Base-by-base conservation (phyloP, 768 basidiomycete genomes). In the Mycena olivaceomarginata region DNA sequence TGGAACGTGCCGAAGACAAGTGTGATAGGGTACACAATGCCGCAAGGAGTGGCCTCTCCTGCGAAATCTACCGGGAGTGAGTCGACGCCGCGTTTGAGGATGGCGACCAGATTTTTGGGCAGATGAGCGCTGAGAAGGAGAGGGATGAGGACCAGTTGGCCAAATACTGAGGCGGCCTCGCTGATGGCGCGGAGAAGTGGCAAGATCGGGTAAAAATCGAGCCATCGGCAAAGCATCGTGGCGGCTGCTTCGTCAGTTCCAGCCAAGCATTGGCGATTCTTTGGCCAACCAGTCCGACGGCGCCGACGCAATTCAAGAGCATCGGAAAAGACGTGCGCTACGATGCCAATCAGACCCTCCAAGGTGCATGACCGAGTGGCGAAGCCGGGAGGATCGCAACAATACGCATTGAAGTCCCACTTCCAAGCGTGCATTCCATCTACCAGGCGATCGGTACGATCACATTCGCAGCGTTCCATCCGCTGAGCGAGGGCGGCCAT, bases 111-210 rank as follows among this genome's bases (percentile, higher is more conserved):
- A 62, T 76, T 76, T 13, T 76, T 76, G 64, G 75, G 63, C 43
- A 76, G 75, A 67, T 76, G 75, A 7, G 75, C 70, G 69, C 75
- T 76, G 65, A 66, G 75, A 37, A 76, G 75, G 65, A 76, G 60
- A 8, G 75, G 69, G 41, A 71, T 56, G 63, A 76, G 51, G 69
- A 76, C 70, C 20, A 1, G 39, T 66, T 2, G 31, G 46, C 64
- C 75, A 16, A 76, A 76, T 25, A 31, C 41, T 45, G 45, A 46
- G 37, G 69, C 75, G 53, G 45, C 59, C n/a, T 64, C 75, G 57
- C n/a, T n/a, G 70, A 76, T 71, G 69, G 75, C 75, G 25, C 75
- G 75, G 37, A 76, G 70, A 62, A 67, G 63, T 5, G 75, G 69
- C 69, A 76, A 62, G 45, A 76, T 67, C 22, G 75, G 75, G 37